These are phyloP conservation scores for Citrus sinensis DNA, from an alignment of 345 rosid species.

Conservation along the genomic window DNA sequence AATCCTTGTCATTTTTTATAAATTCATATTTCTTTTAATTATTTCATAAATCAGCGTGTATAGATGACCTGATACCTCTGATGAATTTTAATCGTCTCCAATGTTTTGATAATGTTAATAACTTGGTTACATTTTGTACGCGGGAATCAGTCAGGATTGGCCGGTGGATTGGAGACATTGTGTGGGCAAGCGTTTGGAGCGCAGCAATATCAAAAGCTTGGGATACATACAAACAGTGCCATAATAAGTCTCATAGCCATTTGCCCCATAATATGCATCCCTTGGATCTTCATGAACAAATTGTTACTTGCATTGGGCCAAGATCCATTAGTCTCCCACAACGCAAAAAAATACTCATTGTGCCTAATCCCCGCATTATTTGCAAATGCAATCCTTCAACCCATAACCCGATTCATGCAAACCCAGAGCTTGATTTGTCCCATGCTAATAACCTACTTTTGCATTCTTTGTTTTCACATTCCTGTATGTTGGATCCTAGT, in stretches of 20 bases:
- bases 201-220: slow-evolving; percentile 45
- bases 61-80: too few species aligned
- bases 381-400: slow-evolving; percentile 40
- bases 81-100: too few species aligned
- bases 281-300: slow-evolving; percentile 53
- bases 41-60: fast-evolving
- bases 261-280: slow-evolving; percentile 41
- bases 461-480: slow-evolving; percentile 27
- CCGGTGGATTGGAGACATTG: slow-evolving; percentile 70
- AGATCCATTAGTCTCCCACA: slow-evolving; percentile 36
- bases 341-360: slow-evolving; percentile 30
- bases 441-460: slow-evolving; percentile 35
- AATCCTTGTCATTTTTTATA: too few species aligned
- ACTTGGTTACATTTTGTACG: not conserved
- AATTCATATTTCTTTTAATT: too few species aligned
- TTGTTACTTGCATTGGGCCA: slow-evolving; percentile 40
- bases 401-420: slow-evolving; percentile 37
- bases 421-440: slow-evolving; percentile 41
- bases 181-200: slow-evolving; percentile 79
- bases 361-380: slow-evolving; percentile 48
- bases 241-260: slow-evolving; percentile 36
- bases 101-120: too few species aligned
- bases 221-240: slow-evolving; percentile 54
- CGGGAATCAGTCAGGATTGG: slow-evolving; percentile 52
- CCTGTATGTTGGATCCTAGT: slow-evolving; percentile 41